phyloP scores from a whole-genome alignment of 2,329 filamentous ascomycete species.

The Aspergillus fumigatiaffinis region DNA sequence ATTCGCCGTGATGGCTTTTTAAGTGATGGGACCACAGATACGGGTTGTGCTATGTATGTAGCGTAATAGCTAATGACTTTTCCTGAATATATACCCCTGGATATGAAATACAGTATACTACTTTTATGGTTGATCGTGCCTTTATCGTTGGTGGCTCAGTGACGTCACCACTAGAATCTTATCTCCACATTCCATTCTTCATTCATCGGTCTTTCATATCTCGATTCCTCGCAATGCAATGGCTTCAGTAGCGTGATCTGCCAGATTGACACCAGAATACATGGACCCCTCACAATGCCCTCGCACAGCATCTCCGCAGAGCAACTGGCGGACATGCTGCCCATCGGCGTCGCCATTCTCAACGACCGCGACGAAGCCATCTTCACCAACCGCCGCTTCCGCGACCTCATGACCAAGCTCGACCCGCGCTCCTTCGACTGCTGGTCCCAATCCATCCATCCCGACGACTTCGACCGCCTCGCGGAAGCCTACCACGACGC shows the following conservation, averaged over 20 bases:
- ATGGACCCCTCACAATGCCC: neutral
- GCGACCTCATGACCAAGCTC: constrained; percentile 9
- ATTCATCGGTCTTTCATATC: neutral
- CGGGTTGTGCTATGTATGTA: neutral
- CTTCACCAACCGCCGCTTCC: constrained; percentile 20
- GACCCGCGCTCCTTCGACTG: constrained; percentile 7
- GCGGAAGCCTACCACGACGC: constrained; percentile 9
- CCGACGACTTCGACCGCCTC: constrained; percentile 16
- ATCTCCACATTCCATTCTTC: neutral
- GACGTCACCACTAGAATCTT: neutral
- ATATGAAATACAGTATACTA: neutral
- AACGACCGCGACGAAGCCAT: constrained; percentile 15
- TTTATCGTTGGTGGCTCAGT: neutral
- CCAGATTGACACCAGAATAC: too few relatives aligned
- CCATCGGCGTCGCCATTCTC: constrained; percentile 20
- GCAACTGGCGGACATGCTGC: constrained; percentile 24
- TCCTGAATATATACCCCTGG: neutral
- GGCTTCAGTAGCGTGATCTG: too few relatives aligned
- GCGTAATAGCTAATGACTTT: neutral
- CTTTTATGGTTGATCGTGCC: neutral
- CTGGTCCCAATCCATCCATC: constrained; percentile 17
- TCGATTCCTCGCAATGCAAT: neutral
- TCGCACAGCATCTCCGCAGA: constrained; percentile 14
- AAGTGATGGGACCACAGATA: constrained; percentile 10
- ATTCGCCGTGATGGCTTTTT: constrained; percentile 33